Evolutionary conservation across 2,329 filamentous ascomycete species (phyloP), one percentile per base, ranked within the genome.

Genomic region (Phialophora tarda): DNA sequence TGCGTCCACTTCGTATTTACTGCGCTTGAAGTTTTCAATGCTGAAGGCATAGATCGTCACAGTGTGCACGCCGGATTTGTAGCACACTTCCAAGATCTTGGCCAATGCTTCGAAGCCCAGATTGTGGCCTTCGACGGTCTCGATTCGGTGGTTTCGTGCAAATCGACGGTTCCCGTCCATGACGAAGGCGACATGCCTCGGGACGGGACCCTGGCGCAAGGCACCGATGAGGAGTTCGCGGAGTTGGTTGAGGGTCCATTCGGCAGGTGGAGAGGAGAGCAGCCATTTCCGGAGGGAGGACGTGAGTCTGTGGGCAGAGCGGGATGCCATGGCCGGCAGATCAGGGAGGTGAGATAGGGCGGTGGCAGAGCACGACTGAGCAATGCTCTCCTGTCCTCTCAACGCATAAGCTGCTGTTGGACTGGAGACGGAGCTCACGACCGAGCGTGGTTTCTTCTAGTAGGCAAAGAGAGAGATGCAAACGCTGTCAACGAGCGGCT

Each of bases 91-190:
- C 66, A 99, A 88, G 61, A 98, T 92, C 90, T 91, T 88, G 58
- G 94, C 95, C 68, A 99, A 83, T 32, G 95, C 93, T 81, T 99
- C 95, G 74, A 98, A 99, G 1, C 95, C 95, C 73, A 96, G 82
- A 77, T 97, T 93, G 77, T 99, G 95, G 26, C 95, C 95, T 79
- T 99, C 94, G 38, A 98, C 89, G 0, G 93, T 97, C 82, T 99
- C 95, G 77, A 99, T 97, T 71, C 94, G 89, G 80, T 95, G 92
- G 69, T 85, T 91, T 68, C 91, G 86, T 14, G 95, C 95, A 81
- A 96, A 99, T 54, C 95, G 90, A 74, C 95, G 84, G 80, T 99
- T 99, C 63, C 95, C 95, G 77, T 99, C 95, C 95, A 99, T 99
- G 73, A 97, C 94, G 76, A 99, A 99, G n/a, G 95, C 95, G 67